A percentile compares a stretch with the other conserved stretches of the same genome.
These are phyloP conservation scores for Cucumis melo DNA, from an alignment of 306 rosid species.

Conservation along the genomic window DNA sequence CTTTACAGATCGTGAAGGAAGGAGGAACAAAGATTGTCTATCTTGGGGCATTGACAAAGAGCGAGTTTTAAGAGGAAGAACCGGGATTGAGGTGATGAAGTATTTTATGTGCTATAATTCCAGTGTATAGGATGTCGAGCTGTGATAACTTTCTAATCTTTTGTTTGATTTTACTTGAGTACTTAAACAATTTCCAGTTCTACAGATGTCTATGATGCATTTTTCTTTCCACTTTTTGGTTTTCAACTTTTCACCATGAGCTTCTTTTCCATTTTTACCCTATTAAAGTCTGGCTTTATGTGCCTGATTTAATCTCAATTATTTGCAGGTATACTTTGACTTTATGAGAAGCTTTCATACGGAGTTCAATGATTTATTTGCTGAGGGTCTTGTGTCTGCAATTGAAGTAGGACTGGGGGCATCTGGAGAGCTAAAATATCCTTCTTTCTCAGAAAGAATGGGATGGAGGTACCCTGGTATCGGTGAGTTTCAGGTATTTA, in stretches of 20 bases:
- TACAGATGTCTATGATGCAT: not conserved
- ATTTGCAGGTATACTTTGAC: constrained; percentile 80
- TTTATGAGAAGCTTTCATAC: constrained; percentile 95
- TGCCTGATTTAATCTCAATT: constrained; percentile 6
- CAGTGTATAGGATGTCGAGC: not conserved
- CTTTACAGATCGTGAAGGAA: constrained; percentile 94
- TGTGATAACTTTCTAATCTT: not conserved
- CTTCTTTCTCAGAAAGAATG: constrained; percentile 80
- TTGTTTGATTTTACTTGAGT: not conserved
- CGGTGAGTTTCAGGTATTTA: constrained; percentile 98
- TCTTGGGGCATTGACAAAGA: constrained; percentile 96
- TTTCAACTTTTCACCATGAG: not conserved
- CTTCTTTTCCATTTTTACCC: constrained; percentile 7
- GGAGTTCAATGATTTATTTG: constrained; percentile 83
- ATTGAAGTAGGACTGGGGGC: constrained; percentile 89
- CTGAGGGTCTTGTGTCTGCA: constrained; percentile 61
- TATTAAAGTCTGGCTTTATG: constrained; percentile 1
- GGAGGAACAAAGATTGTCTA: constrained; percentile 82
- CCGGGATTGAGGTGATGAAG: constrained; percentile 77
- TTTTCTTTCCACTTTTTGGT: not conserved
- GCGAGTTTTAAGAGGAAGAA: constrained; percentile 84
- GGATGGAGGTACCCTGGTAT: constrained; percentile 99
- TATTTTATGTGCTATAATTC: not conserved
- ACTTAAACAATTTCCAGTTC: not conserved
- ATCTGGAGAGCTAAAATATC: constrained; percentile 93